These are phyloP conservation scores for Blakeslea trispora DNA, from an alignment of 371 early-diverging fungal genomes.

Conservation along the genomic window DNA sequence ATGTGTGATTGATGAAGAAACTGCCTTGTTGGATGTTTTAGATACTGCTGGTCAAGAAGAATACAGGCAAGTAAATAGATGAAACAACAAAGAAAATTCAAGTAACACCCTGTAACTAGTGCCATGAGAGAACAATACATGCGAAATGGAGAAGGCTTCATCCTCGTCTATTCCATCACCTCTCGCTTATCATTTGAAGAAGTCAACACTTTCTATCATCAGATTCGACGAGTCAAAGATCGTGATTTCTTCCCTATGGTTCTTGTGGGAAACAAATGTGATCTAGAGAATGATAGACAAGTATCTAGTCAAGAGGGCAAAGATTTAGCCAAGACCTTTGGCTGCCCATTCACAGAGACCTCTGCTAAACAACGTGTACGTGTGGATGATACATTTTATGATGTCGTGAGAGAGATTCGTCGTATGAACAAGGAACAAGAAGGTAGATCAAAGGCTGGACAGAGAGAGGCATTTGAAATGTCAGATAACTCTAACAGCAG, in stretches of 20 bases:
- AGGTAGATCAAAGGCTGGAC: slow-evolving; percentile 13
- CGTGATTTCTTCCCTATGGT: slow-evolving; percentile 68
- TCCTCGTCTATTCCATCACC: slow-evolving; percentile 78
- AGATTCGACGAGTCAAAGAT: slow-evolving; percentile 82
- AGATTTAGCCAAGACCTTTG: slow-evolving; percentile 18
- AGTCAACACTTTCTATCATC: slow-evolving; percentile 71
- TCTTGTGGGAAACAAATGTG: slow-evolving; percentile 67
- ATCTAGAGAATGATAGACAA: slow-evolving; percentile 48
- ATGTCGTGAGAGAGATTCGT: slow-evolving; percentile 81
- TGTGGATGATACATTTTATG: slow-evolving; percentile 87
- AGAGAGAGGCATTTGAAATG: slow-evolving; percentile 11
- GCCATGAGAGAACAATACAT: slow-evolving; percentile 81
- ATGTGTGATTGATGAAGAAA: slow-evolving; percentile 79
- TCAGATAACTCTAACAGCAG: slow-evolving; percentile 1
- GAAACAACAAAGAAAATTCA: no score
- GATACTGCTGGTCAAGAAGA: slow-evolving; percentile 95
- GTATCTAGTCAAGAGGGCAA: slow-evolving; percentile 45
- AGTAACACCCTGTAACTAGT: no score
- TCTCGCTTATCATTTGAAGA: slow-evolving; percentile 76
- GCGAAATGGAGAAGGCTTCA: slow-evolving; percentile 86
- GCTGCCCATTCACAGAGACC: slow-evolving; percentile 17
- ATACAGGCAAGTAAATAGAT: slow-evolving; percentile 63
- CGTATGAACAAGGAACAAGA: slow-evolving; percentile 62
- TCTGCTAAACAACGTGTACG: slow-evolving; percentile 79
- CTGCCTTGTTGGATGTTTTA: slow-evolving; percentile 81